Base-by-base conservation (phyloP, 2,329 filamentous ascomycete species). In the Fusarium chuoi region DNA sequence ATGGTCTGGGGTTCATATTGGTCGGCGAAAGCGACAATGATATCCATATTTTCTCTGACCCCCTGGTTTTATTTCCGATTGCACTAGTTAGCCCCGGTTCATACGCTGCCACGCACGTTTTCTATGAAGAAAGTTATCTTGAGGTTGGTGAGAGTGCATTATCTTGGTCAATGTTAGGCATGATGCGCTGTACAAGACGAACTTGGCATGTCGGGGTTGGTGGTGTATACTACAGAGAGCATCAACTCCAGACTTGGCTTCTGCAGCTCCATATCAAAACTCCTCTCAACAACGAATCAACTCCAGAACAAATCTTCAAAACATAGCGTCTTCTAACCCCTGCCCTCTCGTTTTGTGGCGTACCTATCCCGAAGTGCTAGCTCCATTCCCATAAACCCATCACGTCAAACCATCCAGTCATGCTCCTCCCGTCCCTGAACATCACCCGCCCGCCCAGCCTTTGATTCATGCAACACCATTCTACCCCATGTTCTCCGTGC, bases 31-130 rank as follows among this genome's bases (percentile, higher is more conserved):
- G 36, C 30, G 48, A 33, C 24, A 36, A 41, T 44, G 42, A 38
- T 58, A 51, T 68, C 67, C 71, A 69, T 75, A 49, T 56, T 62
- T 44, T 33, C 24, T n/a, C 8, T 15, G 49, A 38, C 71, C 71
- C 71, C 71, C 69, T 51, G 64, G 55, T 70, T 69, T 70, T 63
- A 74, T 74, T 68, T 74, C 54, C 57, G 48, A 54, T 55, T 42
- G 42, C 61, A 39, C 41, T 68, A 70, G 33, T 35, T 68, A 42
- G 24, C 54, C 58, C 67, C 66, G 54, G 59, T 42, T 74, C 59
- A 44, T 45, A 62, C 44, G 51, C 48, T 30, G 42, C 46, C 51
- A 56, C 51, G 42, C 51, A 49, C 33, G 48, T 52, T 54, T 42
- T 10, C 17, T 51, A 11, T 42, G 13, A 26, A 52, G 44, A 39